These are phyloP conservation scores for Sporobolomyces roseus DNA, from an alignment of 768 basidiomycete genomes.

Conservation along the genomic window DNA sequence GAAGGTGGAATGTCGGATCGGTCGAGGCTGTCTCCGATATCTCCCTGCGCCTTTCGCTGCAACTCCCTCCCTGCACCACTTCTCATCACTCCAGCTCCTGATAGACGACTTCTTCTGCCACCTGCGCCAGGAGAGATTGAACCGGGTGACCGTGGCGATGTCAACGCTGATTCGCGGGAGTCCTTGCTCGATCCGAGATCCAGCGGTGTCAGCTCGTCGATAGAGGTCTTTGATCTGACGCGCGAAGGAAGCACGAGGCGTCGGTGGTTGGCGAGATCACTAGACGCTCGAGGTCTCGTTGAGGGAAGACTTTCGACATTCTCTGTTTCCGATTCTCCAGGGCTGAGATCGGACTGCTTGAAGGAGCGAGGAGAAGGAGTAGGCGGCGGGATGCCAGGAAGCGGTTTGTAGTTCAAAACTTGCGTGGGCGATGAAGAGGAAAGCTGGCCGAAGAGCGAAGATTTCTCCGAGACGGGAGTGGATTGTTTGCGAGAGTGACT, in stretches of 20 bases:
- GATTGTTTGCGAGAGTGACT: no score
- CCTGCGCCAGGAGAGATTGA: not conserved
- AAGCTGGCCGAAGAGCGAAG: not conserved
- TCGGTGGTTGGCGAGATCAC: not conserved
- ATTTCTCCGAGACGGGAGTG: no score
- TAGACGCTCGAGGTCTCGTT: no score
- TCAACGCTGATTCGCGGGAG: not conserved
- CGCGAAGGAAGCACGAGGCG: constrained; percentile 2
- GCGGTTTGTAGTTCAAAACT: constrained; percentile 1
- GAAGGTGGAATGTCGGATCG: not conserved
- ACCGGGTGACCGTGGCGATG: not conserved
- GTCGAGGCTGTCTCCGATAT: not conserved
- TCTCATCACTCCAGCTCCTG: not conserved
- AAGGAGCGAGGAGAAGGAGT: not conserved
- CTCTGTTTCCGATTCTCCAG: no score
- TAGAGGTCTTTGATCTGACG: not conserved
- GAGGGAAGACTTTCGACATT: no score
- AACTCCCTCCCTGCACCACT: constrained; percentile 10
- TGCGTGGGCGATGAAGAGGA: not conserved
- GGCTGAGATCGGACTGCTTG: not conserved
- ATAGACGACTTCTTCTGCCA: constrained; percentile 4
- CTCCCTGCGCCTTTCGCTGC: not conserved
- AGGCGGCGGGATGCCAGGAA: constrained; percentile 1
- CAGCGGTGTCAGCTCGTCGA: not conserved
- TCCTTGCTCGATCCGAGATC: not conserved